phyloP scores from a whole-genome alignment of 192 early-diverging fungal species.

The Allomyces macrogynus region DNA sequence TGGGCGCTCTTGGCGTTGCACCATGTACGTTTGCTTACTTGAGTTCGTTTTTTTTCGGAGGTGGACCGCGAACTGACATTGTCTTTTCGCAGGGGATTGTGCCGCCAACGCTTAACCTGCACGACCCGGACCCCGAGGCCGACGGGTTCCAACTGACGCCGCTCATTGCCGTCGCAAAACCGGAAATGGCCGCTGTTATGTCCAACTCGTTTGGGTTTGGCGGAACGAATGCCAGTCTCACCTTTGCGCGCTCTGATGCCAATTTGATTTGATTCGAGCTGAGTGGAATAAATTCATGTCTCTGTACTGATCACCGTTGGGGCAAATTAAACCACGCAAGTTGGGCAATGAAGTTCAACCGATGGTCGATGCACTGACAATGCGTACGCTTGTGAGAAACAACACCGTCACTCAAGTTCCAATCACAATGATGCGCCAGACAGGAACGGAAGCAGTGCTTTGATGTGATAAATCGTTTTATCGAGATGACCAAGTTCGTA shows the following conservation, averaged over 20 bases:
- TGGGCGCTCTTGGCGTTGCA: constrained; percentile 64
- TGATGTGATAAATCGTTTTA: too few relatives aligned
- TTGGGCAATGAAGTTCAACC: too few relatives aligned
- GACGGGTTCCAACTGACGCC: constrained; percentile 61
- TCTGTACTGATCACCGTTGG: too few relatives aligned
- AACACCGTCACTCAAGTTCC: too few relatives aligned
- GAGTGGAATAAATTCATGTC: too few relatives aligned
- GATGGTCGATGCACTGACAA: too few relatives aligned
- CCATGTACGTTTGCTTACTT: constrained; percentile 14
- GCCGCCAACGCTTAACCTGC: constrained; percentile 71
- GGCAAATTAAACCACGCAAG: too few relatives aligned
- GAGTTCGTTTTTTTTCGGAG: neutral
- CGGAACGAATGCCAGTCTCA: constrained; percentile 50
- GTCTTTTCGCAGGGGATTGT: constrained; percentile 28
- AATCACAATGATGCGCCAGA: too few relatives aligned
- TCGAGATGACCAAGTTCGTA: too few relatives aligned
- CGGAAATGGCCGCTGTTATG: constrained; percentile 38
- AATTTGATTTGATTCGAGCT: too few relatives aligned
- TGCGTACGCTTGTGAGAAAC: too few relatives aligned
- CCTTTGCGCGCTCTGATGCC: constrained; percentile 19
- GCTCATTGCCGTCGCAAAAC: constrained; percentile 33
- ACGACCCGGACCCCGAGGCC: constrained; percentile 13
- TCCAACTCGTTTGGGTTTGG: constrained; percentile 91
- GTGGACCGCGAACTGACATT: neutral
- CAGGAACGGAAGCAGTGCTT: too few relatives aligned